These are phyloP conservation scores for Lipomyces oligophaga DNA, from an alignment of 805 yeast species.

Conservation along the genomic window DNA sequence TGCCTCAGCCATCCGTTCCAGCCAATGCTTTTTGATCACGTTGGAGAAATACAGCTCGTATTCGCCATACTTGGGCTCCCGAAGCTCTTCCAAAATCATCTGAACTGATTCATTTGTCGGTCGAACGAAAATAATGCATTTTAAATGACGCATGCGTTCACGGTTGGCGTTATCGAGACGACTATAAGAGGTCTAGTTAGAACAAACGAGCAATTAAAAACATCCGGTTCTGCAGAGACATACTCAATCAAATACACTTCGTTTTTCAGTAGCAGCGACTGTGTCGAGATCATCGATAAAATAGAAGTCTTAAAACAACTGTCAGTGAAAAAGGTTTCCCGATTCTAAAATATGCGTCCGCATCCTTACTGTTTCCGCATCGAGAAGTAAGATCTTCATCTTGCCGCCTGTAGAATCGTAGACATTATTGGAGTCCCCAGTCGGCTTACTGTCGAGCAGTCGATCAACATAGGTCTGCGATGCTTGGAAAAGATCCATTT, in stretches of 20 bases:
- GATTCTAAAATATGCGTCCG: background rate
- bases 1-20: constrained; percentile 84
- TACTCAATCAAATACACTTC: constrained; percentile 80
- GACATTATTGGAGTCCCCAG: constrained; percentile 32
- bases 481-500: constrained; percentile 41
- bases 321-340: background rate
- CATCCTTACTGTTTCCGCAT: constrained; percentile 52
- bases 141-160: constrained; percentile 71
- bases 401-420: constrained; percentile 32
- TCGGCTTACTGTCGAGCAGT: constrained; percentile 32
- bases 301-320: constrained; percentile 50
- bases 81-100: constrained; percentile 59
- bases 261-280: constrained; percentile 72
- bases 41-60: constrained; percentile 79
- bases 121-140: constrained; percentile 72
- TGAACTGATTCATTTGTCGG: constrained; percentile 67
- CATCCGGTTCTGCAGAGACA: constrained; percentile 7
- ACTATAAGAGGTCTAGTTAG: constrained; percentile 12
- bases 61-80: constrained; percentile 70
- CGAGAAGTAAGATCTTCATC: constrained; percentile 75
- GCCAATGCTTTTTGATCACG: constrained; percentile 64
- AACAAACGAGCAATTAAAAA: background rate
- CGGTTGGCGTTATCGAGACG: constrained; percentile 57
- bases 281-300: constrained; percentile 85
- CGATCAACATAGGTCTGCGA: constrained; percentile 42